These are phyloP conservation scores for Xerocomellus chrysenteron DNA, from an alignment of 768 basidiomycete species.

Conservation along the genomic window DNA sequence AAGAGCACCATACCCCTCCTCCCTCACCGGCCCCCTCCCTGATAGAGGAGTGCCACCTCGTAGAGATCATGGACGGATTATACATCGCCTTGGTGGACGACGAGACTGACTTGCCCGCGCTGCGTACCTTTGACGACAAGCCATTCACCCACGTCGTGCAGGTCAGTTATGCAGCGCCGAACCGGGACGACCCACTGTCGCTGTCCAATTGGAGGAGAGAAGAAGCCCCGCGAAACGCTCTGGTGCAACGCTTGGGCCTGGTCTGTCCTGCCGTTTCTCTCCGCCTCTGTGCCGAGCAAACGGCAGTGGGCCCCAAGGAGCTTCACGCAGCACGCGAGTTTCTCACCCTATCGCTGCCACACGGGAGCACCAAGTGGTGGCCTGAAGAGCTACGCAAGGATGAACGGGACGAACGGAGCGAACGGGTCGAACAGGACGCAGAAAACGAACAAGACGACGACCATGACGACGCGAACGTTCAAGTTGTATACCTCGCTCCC, in stretches of 20 bases:
- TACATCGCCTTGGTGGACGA: slow-evolving; percentile 23
- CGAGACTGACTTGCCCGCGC: slow-evolving; percentile 2
- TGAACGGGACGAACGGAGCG: not conserved
- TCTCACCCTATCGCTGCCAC: slow-evolving; percentile 40
- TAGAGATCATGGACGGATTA: slow-evolving; percentile 8
- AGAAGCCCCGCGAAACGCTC: not conserved
- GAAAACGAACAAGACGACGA: not conserved
- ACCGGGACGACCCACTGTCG: not conserved
- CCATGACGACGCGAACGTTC: not conserved
- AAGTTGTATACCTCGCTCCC: slow-evolving; percentile 1
- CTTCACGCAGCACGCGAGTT: slow-evolving; percentile 44
- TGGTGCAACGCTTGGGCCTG: not conserved
- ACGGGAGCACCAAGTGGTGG: slow-evolving; percentile 10
- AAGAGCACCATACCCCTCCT: not conserved
- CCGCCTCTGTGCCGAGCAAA: not conserved
- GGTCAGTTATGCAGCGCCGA: not conserved
- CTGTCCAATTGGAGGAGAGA: not conserved
- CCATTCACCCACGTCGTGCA: slow-evolving; percentile 24
- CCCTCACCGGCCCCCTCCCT: not conserved
- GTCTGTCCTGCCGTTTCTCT: not conserved
- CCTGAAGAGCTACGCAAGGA: not conserved
- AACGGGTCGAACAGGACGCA: too few species aligned
- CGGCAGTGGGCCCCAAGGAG: slow-evolving; percentile 33
- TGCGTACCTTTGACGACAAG: slow-evolving; percentile 11
- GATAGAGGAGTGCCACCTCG: slow-evolving; percentile 3